Percentiles rank a stretch among this genome's conserved stretches.
phyloP scores from a whole-genome alignment of 345 rosid species.

The Rhodomyrtus tomentosa region DNA sequence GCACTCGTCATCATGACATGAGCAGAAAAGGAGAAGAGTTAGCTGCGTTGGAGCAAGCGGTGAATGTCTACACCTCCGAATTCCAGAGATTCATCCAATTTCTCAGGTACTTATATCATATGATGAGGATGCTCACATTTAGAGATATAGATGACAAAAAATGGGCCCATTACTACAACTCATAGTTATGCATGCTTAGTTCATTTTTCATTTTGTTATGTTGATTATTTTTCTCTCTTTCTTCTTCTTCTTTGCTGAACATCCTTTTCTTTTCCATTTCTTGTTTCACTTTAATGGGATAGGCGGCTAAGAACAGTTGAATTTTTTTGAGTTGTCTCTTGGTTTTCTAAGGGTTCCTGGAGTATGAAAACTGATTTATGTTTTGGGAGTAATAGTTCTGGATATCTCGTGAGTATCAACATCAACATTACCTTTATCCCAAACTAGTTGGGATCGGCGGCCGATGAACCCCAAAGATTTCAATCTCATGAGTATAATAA shows the following conservation, averaged over 20 bases:
- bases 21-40: conserved; percentile 45
- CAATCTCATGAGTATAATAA: neutral
- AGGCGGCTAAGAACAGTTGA: neutral
- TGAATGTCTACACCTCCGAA: conserved; percentile 54
- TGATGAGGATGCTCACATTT: neutral
- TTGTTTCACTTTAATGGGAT: neutral
- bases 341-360: neutral
- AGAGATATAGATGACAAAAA: neutral
- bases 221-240: neutral
- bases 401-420: neutral
- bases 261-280: neutral
- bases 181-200: neutral
- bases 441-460: too few species aligned
- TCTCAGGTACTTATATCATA: conserved; percentile 43
- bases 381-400: neutral
- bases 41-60: conserved; percentile 63
- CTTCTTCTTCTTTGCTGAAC: neutral
- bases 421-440: too few species aligned
- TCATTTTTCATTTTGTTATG: neutral
- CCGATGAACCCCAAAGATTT: too few species aligned
- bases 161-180: neutral
- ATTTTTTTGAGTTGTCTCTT: neutral
- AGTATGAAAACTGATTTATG: neutral
- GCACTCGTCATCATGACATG: neutral
- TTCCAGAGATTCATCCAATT: conserved; percentile 71